Percentiles rank a stretch among this genome's conserved stretches.
These are phyloP conservation scores for Hypomontagnella submonticulosa DNA, from an alignment of 495 filamentous ascomycete species.

Conservation along the genomic window DNA sequence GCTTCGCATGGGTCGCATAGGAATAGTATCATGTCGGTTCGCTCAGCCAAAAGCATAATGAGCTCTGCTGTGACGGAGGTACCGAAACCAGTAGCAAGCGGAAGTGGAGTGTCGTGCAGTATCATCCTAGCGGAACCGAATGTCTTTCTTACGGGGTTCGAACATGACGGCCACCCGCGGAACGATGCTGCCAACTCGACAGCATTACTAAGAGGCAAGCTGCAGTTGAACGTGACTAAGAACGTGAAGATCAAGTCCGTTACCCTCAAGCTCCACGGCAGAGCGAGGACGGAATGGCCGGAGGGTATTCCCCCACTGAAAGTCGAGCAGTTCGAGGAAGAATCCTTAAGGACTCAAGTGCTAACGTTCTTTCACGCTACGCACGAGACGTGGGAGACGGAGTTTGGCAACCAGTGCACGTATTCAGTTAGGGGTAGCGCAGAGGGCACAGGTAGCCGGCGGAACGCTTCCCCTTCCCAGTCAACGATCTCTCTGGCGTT, in stretches of 20 bases:
- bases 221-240: slow-evolving; percentile 86
- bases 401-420: slow-evolving; percentile 70
- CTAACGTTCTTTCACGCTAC: slow-evolving; percentile 87
- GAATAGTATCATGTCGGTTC: slow-evolving; percentile 58
- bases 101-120: slow-evolving; percentile 75
- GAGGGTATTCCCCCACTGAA: slow-evolving; percentile 96
- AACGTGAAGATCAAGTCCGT: slow-evolving; percentile 95
- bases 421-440: slow-evolving; percentile 51
- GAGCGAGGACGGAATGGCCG: slow-evolving; percentile 93
- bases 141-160: slow-evolving; percentile 90
- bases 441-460: slow-evolving; percentile 36
- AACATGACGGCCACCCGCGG: slow-evolving; percentile 75
- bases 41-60: slow-evolving; percentile 55
- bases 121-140: slow-evolving; percentile 88
- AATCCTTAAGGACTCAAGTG: slow-evolving; percentile 78
- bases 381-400: slow-evolving; percentile 62
- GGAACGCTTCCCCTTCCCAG: slow-evolving; percentile 27
- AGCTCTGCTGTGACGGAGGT: slow-evolving; percentile 58
- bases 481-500: slow-evolving; percentile 43
- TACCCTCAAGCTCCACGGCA: slow-evolving; percentile 84
- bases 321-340: slow-evolving; percentile 81
- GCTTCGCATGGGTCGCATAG: slow-evolving; percentile 46
- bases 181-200: slow-evolving; percentile 67
- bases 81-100: slow-evolving; percentile 77
- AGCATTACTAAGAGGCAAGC: slow-evolving; percentile 85